Evolutionary conservation across 2,329 filamentous ascomycete species (phyloP), one percentile per base, ranked within the genome.

Genomic region (Corinectria fuckeliana): DNA sequence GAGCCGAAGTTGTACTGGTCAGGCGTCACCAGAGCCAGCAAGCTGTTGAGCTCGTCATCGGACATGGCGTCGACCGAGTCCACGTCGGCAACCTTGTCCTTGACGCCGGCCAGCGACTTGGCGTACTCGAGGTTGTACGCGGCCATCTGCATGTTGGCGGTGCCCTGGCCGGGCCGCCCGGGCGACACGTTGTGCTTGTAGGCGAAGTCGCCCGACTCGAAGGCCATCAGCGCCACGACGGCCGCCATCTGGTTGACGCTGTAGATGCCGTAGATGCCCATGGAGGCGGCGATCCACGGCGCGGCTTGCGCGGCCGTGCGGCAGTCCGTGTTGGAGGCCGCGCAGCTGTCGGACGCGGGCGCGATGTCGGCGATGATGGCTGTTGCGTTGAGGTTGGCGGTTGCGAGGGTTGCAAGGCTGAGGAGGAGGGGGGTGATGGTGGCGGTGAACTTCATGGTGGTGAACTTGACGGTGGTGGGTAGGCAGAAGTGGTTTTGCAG

Each of bases 181-280:
- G 79, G 77, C 30, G 52, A 64, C 67, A 87, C 79, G 76, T 93
- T 92, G 74, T 81, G 83, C 75, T 89, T 91, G 82, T 85, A 93
- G 69, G 84, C 81, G 77, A 93, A 91, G 62, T 88, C 82, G 20
- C 57, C 86, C 2, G 85, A 87, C 78, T 96, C 92, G 71, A 88
- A 88, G 10, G 88, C 85, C 78, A 91, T 89, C 70, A 92, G 80
- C 11, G 88, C 81, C 41, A 95, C 71, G 14, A 93, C 75, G 20
- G 88, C 91, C 6, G 91, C 91, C 71, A 90, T 87, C 67, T 90
- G 85, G 20, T 81, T 83, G 20, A 77, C 75, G 30, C 74, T 73
- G 47, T 76, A 80, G 66, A 93, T 78, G 3, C 73, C 64, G 79
- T 91, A 89, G 10, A 80, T 75, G 16, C 69, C 56, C 74, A 93